Conservation (phyloP, 2,329 filamentous ascomycete genomes). For the Lomentospora prolificans region DNA sequence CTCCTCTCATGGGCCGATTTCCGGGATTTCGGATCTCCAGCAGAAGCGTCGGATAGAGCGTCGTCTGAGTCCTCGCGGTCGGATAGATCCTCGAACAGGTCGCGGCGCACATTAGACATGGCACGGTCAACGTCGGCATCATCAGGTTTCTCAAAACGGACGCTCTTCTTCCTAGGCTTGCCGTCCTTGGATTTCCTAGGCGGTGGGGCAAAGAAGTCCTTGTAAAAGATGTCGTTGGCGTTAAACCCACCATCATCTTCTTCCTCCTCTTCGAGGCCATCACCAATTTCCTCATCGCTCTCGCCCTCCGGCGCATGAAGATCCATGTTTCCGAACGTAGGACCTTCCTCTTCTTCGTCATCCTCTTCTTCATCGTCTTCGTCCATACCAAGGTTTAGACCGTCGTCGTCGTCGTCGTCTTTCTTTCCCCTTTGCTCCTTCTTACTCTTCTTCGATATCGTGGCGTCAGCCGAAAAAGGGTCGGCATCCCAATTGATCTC, state of each 20-base stretch:
- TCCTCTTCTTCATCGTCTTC: conserved; percentile 29
- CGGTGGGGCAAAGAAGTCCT: conserved; percentile 87
- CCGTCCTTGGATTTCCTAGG: conserved; percentile 54
- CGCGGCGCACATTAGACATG: conserved; percentile 77
- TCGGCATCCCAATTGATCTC: conserved; percentile 82
- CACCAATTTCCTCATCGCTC: conserved; percentile 50
- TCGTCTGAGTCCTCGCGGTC: conserved; percentile 55
- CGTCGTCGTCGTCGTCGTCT: conserved; percentile 20
- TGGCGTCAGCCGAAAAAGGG: conserved; percentile 42
- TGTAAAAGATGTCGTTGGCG: conserved; percentile 82
- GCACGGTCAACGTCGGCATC: conserved; percentile 67
- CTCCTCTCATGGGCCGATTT: conserved; percentile 78
- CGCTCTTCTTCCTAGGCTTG: conserved; percentile 31
- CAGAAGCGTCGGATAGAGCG: conserved; percentile 55
- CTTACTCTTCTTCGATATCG: conserved; percentile 23
- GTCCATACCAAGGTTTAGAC: conserved; percentile 11
- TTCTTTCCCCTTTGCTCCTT: conserved; percentile 22
- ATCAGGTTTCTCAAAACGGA: conserved; percentile 34
- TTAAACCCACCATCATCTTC: conserved; percentile 49
- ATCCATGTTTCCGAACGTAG: conserved; percentile 74
- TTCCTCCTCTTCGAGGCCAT: conserved; percentile 44
- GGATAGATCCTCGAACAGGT: conserved; percentile 75
- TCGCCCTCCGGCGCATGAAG: conserved; percentile 63
- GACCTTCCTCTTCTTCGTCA: conserved; percentile 64
- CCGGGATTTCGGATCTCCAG: conserved; percentile 60